Evolutionary conservation across 2,329 filamentous ascomycete genomes (phyloP), one percentile per base, ranked within the genome.

Genomic region (Arthroderma uncinatum): DNA sequence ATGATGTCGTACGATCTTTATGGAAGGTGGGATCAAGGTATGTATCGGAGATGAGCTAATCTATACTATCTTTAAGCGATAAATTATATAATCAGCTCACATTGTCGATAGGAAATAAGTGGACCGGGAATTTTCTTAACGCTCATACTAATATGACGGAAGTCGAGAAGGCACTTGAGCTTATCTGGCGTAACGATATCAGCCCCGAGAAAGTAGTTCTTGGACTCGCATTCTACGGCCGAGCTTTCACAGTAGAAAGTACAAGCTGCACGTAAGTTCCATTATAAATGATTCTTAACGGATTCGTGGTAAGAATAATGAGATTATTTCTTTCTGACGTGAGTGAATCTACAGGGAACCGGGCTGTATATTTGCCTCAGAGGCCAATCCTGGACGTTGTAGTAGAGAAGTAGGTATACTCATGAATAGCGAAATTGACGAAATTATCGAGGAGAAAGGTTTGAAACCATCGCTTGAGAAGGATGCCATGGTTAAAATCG

Each of bases 171-270:
- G 64, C 68, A 2, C 66, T 72, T 0, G 39, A 69, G 0, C 71
- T 73, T 0, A 58, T 79, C 0, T 78, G 73, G 74, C 74, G 68
- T 54, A 71, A 69, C 34, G 66, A 67, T 1, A 55, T 79, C 0
- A 59, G 72, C 42, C 69, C 73, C 0, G 47, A 54, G 2, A 76
- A 79, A 59, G 62, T 79, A 36, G 76, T 76, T 57, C 62, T 80
- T 0, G 78, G 77, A 0, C 56, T 78, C 0, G 74, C 74, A 1
- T 69, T 68, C 40, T 79, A 79, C 53, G 75, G 74, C 0, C 67
- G 76, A 2, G 70, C 71, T 0, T 78, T 73, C 50, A 78, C 72
- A 3, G 47, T 64, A 1, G 28, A 58, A 37, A 4, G 7, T 30
- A 57, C 2, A 16, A 54, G 4, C 21, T 53, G 50, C 30, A n/a